Conservation (phyloP, 2,329 filamentous ascomycete species). For the Aspergillus niger region DNA sequence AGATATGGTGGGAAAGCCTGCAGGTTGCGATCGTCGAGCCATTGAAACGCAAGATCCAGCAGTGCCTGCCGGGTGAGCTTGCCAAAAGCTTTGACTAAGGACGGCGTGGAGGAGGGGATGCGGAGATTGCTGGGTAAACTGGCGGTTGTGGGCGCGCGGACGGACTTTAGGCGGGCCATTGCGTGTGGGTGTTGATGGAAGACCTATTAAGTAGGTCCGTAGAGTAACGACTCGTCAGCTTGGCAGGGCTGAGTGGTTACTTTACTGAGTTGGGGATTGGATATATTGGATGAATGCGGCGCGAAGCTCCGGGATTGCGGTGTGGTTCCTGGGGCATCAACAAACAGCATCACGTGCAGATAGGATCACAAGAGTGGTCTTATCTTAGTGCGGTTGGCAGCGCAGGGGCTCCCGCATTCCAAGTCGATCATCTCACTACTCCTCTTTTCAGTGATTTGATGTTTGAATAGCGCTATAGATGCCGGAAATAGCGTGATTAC, state of each 20-base stretch:
- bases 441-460: too few species aligned
- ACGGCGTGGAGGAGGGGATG: constrained; percentile 65
- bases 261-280: background rate
- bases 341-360: constrained; percentile 6
- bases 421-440: background rate
- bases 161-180: constrained; percentile 35
- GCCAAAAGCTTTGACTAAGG: constrained; percentile 66
- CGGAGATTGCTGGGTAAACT: constrained; percentile 71
- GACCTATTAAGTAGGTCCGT: background rate
- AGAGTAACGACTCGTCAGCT: background rate
- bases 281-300: background rate
- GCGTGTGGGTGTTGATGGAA: background rate
- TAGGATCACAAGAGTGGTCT: background rate
- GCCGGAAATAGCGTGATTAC: too few species aligned
- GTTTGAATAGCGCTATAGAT: too few species aligned
- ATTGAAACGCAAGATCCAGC: constrained; percentile 71
- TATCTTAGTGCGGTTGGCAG: background rate
- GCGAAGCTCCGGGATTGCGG: background rate
- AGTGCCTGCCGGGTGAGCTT: constrained; percentile 73
- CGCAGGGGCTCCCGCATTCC: background rate
- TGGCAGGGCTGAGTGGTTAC: background rate
- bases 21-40: constrained; percentile 70
- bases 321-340: constrained; percentile 7
- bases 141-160: constrained; percentile 66
- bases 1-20: constrained; percentile 63